phyloP scores from a whole-genome alignment of 169 alveolate genomes.

The Cystoisospora suis region DNA sequence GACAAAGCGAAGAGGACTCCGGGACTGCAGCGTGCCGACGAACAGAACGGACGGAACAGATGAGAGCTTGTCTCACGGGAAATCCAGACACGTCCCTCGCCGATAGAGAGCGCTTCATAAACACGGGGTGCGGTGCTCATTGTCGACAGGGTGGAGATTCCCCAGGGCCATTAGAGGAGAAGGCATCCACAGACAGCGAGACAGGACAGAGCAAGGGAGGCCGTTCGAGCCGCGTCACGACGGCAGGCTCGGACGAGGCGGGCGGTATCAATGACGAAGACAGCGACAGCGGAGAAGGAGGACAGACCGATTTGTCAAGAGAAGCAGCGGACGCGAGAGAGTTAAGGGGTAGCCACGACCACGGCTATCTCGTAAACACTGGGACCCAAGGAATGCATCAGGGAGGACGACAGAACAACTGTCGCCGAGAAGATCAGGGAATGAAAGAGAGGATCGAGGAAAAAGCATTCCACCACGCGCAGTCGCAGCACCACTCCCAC shows the following conservation, averaged over 20 bases:
- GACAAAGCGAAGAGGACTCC: background rate
- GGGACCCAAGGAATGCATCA: background rate
- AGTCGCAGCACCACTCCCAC: background rate
- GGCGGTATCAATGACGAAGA: background rate
- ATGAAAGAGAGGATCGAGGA: background rate
- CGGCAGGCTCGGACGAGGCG: background rate
- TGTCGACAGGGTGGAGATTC: background rate
- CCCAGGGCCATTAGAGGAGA: background rate
- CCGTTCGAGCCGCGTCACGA: conserved; percentile 23
- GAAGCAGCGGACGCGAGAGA: background rate
- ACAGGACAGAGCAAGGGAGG: background rate
- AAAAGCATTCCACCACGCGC: background rate
- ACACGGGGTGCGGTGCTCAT: background rate
- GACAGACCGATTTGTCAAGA: background rate
- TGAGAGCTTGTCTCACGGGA: background rate
- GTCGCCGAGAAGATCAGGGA: background rate
- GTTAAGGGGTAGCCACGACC: background rate
- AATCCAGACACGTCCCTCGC: background rate
- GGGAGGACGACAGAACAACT: background rate
- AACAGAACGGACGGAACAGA: background rate
- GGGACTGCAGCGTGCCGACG: background rate
- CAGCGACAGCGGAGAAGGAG: background rate
- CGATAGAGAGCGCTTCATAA: background rate
- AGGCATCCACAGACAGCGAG: too few species aligned
- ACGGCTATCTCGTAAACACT: background rate